A percentile compares a stretch with the other conserved stretches of the same genome.
Conservation (phyloP, 345 rosid species). For the Moringa oleifera region DNA sequence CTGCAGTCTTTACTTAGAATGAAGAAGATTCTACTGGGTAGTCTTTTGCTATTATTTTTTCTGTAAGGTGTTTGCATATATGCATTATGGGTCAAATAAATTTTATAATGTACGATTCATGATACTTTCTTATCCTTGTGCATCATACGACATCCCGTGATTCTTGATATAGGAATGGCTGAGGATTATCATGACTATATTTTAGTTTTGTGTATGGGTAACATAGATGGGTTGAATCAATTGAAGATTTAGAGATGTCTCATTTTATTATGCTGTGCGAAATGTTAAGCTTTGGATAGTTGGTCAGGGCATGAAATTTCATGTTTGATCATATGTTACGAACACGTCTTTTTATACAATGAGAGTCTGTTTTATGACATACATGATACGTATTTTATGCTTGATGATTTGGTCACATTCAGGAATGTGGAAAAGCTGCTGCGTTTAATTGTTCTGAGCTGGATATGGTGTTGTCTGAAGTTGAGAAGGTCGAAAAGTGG, state of each 20-base stretch:
- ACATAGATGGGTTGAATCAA: not conserved
- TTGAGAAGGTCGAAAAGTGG: slow-evolving; percentile 59
- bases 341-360: too few species aligned
- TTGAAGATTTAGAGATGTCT: not conserved
- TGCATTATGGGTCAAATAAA: not conserved
- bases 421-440: slow-evolving; percentile 45
- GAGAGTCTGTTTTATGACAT: not conserved
- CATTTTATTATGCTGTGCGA: not conserved
- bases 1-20: too few species aligned
- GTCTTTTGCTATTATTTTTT: too few species aligned
- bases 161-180: too few species aligned
- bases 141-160: not conserved
- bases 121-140: not conserved
- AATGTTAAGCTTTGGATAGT: too few species aligned
- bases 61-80: too few species aligned
- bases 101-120: too few species aligned
- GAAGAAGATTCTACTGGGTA: too few species aligned
- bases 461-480: slow-evolving; percentile 42
- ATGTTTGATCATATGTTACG: not conserved
- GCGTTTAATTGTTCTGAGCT: slow-evolving; percentile 52
- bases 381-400: not conserved
- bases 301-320: not conserved
- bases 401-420: slow-evolving; percentile 13
- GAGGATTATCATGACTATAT: not conserved
- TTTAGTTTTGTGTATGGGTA: not conserved